These are phyloP conservation scores for Ensete ventricosum DNA, from an alignment of 176 grass and related monocot genomes.

Conservation along the genomic window DNA sequence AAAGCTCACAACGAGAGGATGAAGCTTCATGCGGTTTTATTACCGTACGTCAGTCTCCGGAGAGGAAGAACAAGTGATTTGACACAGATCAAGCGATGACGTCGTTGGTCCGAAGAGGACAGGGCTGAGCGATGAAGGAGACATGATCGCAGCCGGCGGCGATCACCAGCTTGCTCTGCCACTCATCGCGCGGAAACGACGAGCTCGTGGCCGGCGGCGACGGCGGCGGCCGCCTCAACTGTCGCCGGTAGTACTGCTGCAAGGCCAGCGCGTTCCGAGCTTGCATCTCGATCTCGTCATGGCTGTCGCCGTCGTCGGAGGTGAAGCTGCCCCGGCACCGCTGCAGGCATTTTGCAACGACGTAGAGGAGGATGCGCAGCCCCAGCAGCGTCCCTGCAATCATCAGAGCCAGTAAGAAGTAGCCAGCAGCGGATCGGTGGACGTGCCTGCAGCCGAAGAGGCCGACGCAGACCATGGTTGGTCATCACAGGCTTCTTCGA, in stretches of 20 bases:
- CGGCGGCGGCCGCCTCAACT: slow-evolving; percentile 3
- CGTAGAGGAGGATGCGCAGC: slow-evolving; percentile 20
- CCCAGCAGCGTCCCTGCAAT: slow-evolving; percentile 11
- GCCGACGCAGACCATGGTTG: slow-evolving; percentile 19
- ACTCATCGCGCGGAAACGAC: slow-evolving; percentile 1
- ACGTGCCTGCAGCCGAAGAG: slow-evolving; percentile 11
- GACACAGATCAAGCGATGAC: no score
- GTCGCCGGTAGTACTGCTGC: background rate
- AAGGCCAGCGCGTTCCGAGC: background rate
- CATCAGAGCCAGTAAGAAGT: slow-evolving; percentile 21
- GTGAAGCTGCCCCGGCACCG: background rate
- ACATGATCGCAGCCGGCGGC: slow-evolving; percentile 23
- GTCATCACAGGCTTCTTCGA: no score
- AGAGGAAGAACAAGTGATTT: no score
- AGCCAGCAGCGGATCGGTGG: slow-evolving; percentile 14
- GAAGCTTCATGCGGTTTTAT: no score
- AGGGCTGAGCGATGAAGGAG: slow-evolving; percentile 32
- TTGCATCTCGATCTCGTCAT: slow-evolving; percentile 20
- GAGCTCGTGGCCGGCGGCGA: background rate
- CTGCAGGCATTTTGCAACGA: background rate
- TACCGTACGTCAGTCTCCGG: no score
- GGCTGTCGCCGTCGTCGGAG: background rate
- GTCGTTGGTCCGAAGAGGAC: slow-evolving; percentile 21
- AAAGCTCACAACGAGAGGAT: no score
- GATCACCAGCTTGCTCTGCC: slow-evolving; percentile 41